Conservation (phyloP, 2,329 filamentous ascomycete genomes). For the Colletotrichum liriopes region DNA sequence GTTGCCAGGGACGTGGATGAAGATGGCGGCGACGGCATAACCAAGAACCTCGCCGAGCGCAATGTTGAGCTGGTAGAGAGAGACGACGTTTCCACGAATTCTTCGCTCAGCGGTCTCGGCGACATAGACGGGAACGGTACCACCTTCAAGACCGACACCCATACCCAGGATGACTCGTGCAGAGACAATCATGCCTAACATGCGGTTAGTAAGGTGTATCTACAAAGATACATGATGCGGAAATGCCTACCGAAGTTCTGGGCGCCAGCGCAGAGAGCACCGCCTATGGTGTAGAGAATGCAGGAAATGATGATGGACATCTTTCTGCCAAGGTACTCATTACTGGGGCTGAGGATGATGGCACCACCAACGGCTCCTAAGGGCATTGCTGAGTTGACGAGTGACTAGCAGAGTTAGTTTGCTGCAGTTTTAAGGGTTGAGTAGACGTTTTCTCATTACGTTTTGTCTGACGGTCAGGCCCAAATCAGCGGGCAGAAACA, state of each 20-base stretch:
- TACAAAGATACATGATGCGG: slow-evolving; percentile 38
- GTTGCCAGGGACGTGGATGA: slow-evolving; percentile 77
- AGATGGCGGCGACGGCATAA: slow-evolving; percentile 81
- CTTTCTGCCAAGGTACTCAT: slow-evolving; percentile 77
- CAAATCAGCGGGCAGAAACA: slow-evolving; percentile 75
- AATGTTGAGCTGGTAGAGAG: slow-evolving; percentile 83
- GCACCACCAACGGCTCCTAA: slow-evolving; percentile 81
- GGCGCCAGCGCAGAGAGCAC: slow-evolving; percentile 76
- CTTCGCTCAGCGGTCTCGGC: slow-evolving; percentile 79
- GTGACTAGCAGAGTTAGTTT: slow-evolving; percentile 53
- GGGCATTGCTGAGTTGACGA: slow-evolving; percentile 81
- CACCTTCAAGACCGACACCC: slow-evolving; percentile 81
- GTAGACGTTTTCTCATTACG: slow-evolving; percentile 21
- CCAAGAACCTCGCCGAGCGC: slow-evolving; percentile 82
- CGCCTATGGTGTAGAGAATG: slow-evolving; percentile 79
- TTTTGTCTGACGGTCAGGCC: slow-evolving; percentile 69
- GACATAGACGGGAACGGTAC: slow-evolving; percentile 82
- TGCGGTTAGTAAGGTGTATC: slow-evolving; percentile 43
- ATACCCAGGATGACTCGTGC: slow-evolving; percentile 79
- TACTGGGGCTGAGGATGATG: slow-evolving; percentile 75
- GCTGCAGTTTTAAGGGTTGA: neutral
- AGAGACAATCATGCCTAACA: slow-evolving; percentile 73
- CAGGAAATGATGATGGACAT: slow-evolving; percentile 80
- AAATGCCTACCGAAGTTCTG: slow-evolving; percentile 70
- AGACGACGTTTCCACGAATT: slow-evolving; percentile 80